Evolutionary conservation across 768 basidiomycete species (phyloP).

Genomic region (Kockovaella imperatae): DNA sequence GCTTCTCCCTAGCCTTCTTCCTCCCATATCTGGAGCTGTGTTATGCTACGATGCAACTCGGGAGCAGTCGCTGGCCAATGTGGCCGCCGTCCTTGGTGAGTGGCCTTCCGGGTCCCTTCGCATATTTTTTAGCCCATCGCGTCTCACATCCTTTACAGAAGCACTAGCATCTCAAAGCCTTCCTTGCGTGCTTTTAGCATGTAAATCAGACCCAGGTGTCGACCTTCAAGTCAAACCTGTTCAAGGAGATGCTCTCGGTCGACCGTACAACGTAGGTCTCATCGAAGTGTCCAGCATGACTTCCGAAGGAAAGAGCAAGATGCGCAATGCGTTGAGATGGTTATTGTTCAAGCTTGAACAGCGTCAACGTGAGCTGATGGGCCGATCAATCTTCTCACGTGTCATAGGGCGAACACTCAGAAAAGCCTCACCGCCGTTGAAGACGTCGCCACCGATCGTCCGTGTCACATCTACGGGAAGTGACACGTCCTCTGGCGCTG

Average conservation of each 20-base stretch:
- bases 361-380: constrained; percentile 19
- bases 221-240: constrained; percentile 38
- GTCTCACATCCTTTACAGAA: constrained; percentile 1
- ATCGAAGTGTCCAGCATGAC: constrained; percentile 60
- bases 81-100: constrained; percentile 67
- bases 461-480: constrained; percentile 16
- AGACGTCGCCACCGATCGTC: constrained; percentile 5
- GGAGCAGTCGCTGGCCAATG: constrained; percentile 56
- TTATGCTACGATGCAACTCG: constrained; percentile 76
- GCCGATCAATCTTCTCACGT: background rate
- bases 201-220: constrained; percentile 68
- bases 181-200: constrained; percentile 69
- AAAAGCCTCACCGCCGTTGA: too few species aligned
- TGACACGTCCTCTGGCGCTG: constrained; percentile 25
- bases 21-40: constrained; percentile 65
- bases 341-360: constrained; percentile 37
- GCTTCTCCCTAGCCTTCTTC: constrained; percentile 54
- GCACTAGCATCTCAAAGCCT: constrained; percentile 52
- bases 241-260: constrained; percentile 48
- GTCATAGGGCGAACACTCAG: too few species aligned
- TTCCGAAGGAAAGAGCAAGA: constrained; percentile 60
- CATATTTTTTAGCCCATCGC: too few species aligned
- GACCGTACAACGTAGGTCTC: constrained; percentile 64
- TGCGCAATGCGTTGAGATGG: constrained; percentile 50
- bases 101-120: constrained; percentile 19